Conservation (phyloP, 73 alveolate genomes). For the Paramecium octaurelia region DNA sequence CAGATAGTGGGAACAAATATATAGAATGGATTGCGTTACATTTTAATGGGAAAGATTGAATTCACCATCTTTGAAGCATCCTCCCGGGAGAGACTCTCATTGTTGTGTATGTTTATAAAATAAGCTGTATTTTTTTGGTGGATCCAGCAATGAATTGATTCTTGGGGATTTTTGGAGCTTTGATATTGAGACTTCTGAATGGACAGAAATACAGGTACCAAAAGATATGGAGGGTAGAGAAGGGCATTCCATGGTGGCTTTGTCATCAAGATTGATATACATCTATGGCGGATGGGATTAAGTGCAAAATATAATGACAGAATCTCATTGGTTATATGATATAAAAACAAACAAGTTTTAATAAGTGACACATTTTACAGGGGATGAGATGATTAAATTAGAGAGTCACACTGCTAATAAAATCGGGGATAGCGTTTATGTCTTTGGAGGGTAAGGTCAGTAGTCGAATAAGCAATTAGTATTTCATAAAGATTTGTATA, state of each 20-base stretch:
- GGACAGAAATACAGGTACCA: neutral
- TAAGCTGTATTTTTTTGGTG: constrained; percentile 56
- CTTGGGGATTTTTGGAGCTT: constrained; percentile 59
- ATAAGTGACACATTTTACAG: neutral
- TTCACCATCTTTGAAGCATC: constrained; percentile 28
- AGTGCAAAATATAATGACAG: constrained; percentile 25
- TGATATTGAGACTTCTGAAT: constrained; percentile 53
- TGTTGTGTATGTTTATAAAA: constrained; percentile 24
- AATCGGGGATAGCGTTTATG: constrained; percentile 37
- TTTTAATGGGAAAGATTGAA: constrained; percentile 56
- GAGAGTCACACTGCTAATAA: constrained; percentile 51
- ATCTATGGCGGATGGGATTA: constrained; percentile 60
- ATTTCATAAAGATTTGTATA: constrained; percentile 49
- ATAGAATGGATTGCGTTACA: constrained; percentile 55
- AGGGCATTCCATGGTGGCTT: constrained; percentile 56
- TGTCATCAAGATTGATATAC: neutral
- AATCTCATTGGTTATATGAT: constrained; percentile 34
- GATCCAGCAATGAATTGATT: constrained; percentile 32
- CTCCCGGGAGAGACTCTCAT: constrained; percentile 58
- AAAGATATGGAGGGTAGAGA: constrained; percentile 41
- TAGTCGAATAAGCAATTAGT: neutral
- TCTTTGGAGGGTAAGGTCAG: constrained; percentile 58
- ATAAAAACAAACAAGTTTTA: neutral
- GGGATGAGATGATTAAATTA: constrained; percentile 16
- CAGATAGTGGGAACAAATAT: constrained; percentile 38